Evolutionary conservation across 108 stramenopile genomes (phyloP).

Genomic region (Nitzschia sp.): DNA sequence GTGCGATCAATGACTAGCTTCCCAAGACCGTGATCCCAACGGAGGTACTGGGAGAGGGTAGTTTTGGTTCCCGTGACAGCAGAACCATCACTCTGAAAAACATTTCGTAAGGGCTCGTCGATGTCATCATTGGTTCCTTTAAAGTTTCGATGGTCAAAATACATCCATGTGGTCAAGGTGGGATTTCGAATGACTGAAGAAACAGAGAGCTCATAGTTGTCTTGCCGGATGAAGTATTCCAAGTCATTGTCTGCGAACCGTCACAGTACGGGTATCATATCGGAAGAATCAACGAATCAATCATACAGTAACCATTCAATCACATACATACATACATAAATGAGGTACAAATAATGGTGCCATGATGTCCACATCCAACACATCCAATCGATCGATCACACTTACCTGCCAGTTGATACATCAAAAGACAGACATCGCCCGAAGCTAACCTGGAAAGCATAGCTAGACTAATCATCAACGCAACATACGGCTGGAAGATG

Average conservation of each 20-base stretch:
- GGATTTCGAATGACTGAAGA: conserved; percentile 8
- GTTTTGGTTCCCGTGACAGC: conserved; percentile 2
- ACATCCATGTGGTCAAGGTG: conserved; percentile 24
- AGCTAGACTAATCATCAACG: too few relatives aligned
- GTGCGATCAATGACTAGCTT: conserved; percentile 10
- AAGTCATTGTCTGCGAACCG: conserved; percentile 25
- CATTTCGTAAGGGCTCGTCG: conserved; percentile 14
- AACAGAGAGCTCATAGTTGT: conserved; percentile 20
- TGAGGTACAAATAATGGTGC: too few relatives aligned
- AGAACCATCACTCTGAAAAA: conserved; percentile 20
- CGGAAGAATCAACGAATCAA: too few relatives aligned
- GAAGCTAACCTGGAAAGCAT: neutral
- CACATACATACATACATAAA: too few relatives aligned
- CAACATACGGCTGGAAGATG: too few relatives aligned
- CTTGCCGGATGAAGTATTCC: conserved; percentile 36
- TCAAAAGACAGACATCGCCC: conserved; percentile 21
- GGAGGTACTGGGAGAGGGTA: neutral
- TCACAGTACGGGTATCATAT: too few relatives aligned
- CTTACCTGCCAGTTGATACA: conserved; percentile 37
- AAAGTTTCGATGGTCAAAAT: conserved; percentile 21
- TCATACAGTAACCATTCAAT: neutral
- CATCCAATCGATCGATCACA: neutral
- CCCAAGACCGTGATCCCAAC: conserved; percentile 16
- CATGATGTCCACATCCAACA: neutral
- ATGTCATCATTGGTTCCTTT: conserved; percentile 10